These are phyloP conservation scores for Candida sp. DNA, from an alignment of 1,139 yeast genomes.

Conservation along the genomic window DNA sequence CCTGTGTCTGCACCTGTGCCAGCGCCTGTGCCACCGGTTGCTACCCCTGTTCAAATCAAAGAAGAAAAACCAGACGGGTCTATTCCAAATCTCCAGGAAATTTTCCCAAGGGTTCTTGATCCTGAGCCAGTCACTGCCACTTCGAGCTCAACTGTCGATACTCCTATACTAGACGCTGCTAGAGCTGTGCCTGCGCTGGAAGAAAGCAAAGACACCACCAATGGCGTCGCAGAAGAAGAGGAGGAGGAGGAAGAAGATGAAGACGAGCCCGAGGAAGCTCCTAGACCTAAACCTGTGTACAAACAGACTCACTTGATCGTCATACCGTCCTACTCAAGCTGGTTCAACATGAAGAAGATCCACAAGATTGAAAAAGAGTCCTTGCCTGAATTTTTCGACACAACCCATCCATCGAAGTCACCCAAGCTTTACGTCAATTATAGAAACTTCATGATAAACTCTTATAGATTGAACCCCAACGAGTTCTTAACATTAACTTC, in stretches of 20 bases:
- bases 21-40: not conserved
- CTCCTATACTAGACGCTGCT: not conserved
- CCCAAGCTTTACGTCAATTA: slow-evolving; percentile 87
- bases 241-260: slow-evolving; percentile 33
- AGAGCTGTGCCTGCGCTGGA: not conserved
- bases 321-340: slow-evolving; percentile 91
- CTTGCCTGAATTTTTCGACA: slow-evolving; percentile 88
- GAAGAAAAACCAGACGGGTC: not conserved
- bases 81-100: not conserved
- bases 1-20: not conserved
- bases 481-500: slow-evolving; percentile 95
- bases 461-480: slow-evolving; percentile 90
- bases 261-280: slow-evolving; percentile 38
- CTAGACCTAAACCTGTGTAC: slow-evolving; percentile 34
- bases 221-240: slow-evolving; percentile 5
- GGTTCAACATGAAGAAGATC: slow-evolving; percentile 82
- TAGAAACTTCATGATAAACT: slow-evolving; percentile 92
- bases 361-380: slow-evolving; percentile 72
- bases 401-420: slow-evolving; percentile 79
- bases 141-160: not conserved
- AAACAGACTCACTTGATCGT: slow-evolving; percentile 86
- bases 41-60: not conserved
- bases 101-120: not conserved
- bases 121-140: not conserved
- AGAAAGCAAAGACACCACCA: not conserved